phyloP scores from a whole-genome alignment of 768 basidiomycete species.

The Tulasnella sp. region DNA sequence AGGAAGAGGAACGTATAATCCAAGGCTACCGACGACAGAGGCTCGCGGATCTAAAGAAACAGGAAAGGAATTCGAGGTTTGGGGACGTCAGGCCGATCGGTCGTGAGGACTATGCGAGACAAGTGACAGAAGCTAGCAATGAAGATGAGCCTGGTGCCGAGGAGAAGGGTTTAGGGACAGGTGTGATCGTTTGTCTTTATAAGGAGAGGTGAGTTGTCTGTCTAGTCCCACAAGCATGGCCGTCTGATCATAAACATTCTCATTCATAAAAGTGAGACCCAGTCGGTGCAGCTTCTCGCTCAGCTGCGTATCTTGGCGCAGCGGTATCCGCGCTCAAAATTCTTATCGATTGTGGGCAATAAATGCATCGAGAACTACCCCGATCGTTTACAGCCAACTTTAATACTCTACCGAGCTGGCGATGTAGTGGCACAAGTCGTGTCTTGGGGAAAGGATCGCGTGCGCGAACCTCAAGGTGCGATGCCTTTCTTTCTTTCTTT shows the following conservation, averaged over 20 bases:
- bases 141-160: slow-evolving; percentile 43
- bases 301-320: slow-evolving; percentile 63
- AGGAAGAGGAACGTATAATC: slow-evolving; percentile 64
- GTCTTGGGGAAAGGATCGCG: slow-evolving; percentile 71
- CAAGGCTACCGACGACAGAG: slow-evolving; percentile 53
- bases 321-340: slow-evolving; percentile 86
- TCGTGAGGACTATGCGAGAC: slow-evolving; percentile 85
- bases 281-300: slow-evolving; percentile 61
- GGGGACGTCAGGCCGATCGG: slow-evolving; percentile 81
- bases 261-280: slow-evolving; percentile 48
- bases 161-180: slow-evolving; percentile 57
- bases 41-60: slow-evolving; percentile 47
- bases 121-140: slow-evolving; percentile 88
- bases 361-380: slow-evolving; percentile 96
- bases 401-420: slow-evolving; percentile 88
- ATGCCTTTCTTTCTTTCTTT: not conserved
- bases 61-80: slow-evolving; percentile 50
- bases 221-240: not conserved
- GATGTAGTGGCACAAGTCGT: slow-evolving; percentile 77
- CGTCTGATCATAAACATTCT: not conserved
- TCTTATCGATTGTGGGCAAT: slow-evolving; percentile 88
- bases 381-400: slow-evolving; percentile 79
- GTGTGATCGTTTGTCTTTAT: slow-evolving; percentile 88
- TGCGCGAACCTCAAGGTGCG: slow-evolving; percentile 67
- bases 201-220: slow-evolving; percentile 70